These are phyloP conservation scores for Phytomonas sp. DNA, from an alignment of 208 protist genomes.

Conservation along the genomic window DNA sequence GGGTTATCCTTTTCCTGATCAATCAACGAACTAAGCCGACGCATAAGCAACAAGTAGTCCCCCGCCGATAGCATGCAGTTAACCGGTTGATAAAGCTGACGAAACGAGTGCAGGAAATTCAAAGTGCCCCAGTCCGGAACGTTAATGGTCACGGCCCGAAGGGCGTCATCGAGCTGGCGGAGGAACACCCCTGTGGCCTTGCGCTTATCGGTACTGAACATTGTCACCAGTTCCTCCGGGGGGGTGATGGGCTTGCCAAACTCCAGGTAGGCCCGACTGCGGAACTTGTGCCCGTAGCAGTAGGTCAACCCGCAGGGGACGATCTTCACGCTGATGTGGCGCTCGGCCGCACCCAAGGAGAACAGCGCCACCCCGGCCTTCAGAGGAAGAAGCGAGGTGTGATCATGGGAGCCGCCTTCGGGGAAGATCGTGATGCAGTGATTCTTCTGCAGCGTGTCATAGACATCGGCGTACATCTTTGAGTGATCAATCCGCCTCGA, in stretches of 20 bases:
- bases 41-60: conserved; percentile 82
- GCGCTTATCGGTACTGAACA: conserved; percentile 76
- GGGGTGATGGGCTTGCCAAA: conserved; percentile 81
- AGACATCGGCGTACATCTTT: conserved; percentile 86
- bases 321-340: conserved; percentile 70
- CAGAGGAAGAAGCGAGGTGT: conserved; percentile 89
- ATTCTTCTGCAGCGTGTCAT: conserved; percentile 71
- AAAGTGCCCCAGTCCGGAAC: conserved; percentile 86
- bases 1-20: conserved; percentile 50
- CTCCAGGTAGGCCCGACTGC: conserved; percentile 83
- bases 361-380: conserved; percentile 93
- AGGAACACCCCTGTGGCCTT: conserved; percentile 75
- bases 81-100: conserved; percentile 84
- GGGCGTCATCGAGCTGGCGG: conserved; percentile 67
- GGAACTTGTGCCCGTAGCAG: conserved; percentile 90
- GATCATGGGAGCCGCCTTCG: conserved; percentile 94
- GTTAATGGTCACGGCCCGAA: conserved; percentile 83
- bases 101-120: conserved; percentile 84
- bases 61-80: conserved; percentile 59
- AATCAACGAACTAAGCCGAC: conserved; percentile 72
- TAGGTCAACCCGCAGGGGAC: conserved; percentile 90
- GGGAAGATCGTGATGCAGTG: conserved; percentile 94
- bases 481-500: conserved; percentile 88
- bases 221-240: conserved; percentile 47
- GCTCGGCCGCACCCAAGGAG: conserved; percentile 83